Evolutionary conservation across 2,329 filamentous ascomycete genomes (phyloP), one percentile per base, ranked within the genome.

Genomic region (Talaromyces sp.): DNA sequence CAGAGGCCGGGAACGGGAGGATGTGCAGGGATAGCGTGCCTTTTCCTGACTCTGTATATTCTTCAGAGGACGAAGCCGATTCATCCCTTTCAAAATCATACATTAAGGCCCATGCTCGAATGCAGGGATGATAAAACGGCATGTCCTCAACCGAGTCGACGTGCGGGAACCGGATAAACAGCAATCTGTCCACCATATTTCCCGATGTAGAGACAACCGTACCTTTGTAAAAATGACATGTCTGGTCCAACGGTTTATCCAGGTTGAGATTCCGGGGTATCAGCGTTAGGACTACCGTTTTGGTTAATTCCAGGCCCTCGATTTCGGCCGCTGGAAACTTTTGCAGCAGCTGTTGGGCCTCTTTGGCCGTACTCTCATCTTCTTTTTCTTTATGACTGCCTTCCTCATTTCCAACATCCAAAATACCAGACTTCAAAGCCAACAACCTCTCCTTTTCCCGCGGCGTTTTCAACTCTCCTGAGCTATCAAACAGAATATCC

Each of bases 121-220:
- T 87, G 57, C 83, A 81, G 24, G 93, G 93, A 70, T 97, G 93
- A 74, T 97, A 98, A 75, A 89, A 96, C 0, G 93, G 93, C 63
- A 95, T 82, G 2, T 88, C 83, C 14, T 83, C 80, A 11, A 82
- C 77, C 1, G 78, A 77, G 32, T 81, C 73, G 9, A 86, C 81
- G 73, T 96, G 92, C 8, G 93, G 91, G 6, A 89, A 80, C 71
- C 96, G 96, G 35, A 96, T 74, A 17, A 96, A 85, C 57, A 93
- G 75, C 32, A 68, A 63, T 1, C 66, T 65, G 10, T 66, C 52
- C 26, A 55, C 17, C 35, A 81, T 83, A 31, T 76, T 75, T 63
- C 56, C 51, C 53, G 51, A 29, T 9, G n/a, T n/a, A n/a, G 58
- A 56, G 27, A 26, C 27, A 1, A 43, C 54, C 11, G 50, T 56